Evolutionary conservation across 2,329 filamentous ascomycete genomes (phyloP), one percentile per base, ranked within the genome.

Genomic region (Pestalotiopsis sp.): DNA sequence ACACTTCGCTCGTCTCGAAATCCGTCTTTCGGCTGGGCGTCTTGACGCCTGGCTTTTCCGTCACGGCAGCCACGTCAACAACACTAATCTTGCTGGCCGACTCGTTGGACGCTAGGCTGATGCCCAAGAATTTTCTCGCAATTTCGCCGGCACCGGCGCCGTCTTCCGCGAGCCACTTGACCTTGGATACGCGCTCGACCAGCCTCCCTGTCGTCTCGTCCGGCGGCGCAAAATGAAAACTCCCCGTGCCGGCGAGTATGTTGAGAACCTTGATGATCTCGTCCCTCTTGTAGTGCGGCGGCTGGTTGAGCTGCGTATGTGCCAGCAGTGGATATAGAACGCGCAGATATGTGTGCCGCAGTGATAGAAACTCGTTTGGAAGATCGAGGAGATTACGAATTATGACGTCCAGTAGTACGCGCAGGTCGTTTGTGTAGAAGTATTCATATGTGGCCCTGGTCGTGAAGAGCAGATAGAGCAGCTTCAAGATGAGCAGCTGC

Each of bases 341-440:
- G 39, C 96, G 91, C 5, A 99, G 87, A 78, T 99, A 99, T 3
- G 96, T 99, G 79, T 99, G 96, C 49, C 95, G 90, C 68, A 99
- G 84, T 20, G 89, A 86, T 71, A 86, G 84, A 70, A 88, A 90
- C 77, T 97, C 95, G 75, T 95, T 92, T 0, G 97, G 96, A 9
- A 99, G 85, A 78, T 99, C 96, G 75, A 98, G 90, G n/a, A 99
- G 85, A 76, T 99, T 99, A 58, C 96, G 93, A 70, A 99, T 93
- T 69, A 99, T 94, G 72, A 99, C 96, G 77, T 99, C 96, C 61
- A 98, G 87, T 17, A 99, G 88, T 4, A 99, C 96, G 69, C 94
- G 93, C 38, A 99, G 86, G 77, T 99, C 96, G 78, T 99, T 99
- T 36, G 94, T 98, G 80, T 98, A 99, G 78, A 99, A 99, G 81